Evolutionary conservation across 495 filamentous ascomycete genomes (phyloP).

Genomic region (Penicillium steckii): DNA sequence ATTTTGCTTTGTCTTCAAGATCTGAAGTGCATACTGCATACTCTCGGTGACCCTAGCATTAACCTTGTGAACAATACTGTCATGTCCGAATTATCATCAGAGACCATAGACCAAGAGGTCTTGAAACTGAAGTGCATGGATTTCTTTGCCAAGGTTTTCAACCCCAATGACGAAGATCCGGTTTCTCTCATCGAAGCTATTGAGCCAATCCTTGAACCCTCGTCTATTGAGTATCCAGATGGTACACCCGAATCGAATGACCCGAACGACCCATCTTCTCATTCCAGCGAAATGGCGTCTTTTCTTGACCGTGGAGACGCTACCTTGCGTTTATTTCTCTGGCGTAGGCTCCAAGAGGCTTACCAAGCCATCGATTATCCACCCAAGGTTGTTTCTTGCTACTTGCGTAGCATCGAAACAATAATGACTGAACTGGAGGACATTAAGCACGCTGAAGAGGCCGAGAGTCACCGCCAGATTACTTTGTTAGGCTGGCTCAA

Average conservation of each 20-base stretch:
- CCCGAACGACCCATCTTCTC: conserved; percentile 21
- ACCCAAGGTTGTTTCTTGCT: conserved; percentile 83
- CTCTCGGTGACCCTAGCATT: conserved; percentile 47
- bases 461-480: conserved; percentile 60
- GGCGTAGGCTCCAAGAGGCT: conserved; percentile 82
- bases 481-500: conserved; percentile 73
- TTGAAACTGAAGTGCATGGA: conserved; percentile 92
- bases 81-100: conserved; percentile 84
- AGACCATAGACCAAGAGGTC: conserved; percentile 82
- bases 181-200: conserved; percentile 83
- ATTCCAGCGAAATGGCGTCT: conserved; percentile 70
- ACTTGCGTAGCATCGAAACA: conserved; percentile 78
- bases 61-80: conserved; percentile 78
- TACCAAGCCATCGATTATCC: conserved; percentile 80
- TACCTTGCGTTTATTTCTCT: conserved; percentile 78
- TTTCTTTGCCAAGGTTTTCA: conserved; percentile 87
- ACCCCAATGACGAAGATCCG: conserved; percentile 63
- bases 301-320: conserved; percentile 80
- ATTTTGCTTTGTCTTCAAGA: conserved; percentile 78
- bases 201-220: conserved; percentile 84
- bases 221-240: conserved; percentile 48
- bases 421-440: conserved; percentile 71
- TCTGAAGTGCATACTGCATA: conserved; percentile 50
- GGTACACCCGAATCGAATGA: conserved; percentile 15
- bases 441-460: conserved; percentile 57